Evolutionary conservation across 2,329 filamentous ascomycete species (phyloP).

Genomic region (Zymoseptoria ardabiliae): DNA sequence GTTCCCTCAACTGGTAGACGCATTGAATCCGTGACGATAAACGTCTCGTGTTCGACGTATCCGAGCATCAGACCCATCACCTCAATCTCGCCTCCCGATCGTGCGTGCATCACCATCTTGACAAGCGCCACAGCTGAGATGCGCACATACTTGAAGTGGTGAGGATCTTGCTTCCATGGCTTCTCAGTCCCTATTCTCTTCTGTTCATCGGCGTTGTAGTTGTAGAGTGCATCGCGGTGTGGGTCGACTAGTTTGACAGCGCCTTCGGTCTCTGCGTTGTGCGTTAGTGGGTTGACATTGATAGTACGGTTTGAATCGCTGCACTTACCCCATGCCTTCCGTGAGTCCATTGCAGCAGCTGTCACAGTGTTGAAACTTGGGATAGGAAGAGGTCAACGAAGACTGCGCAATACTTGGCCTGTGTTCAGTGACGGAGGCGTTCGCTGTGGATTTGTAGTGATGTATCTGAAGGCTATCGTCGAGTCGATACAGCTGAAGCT

Average conservation of each 20-base stretch:
- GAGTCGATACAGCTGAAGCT: not conserved
- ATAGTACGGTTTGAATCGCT: slow-evolving; percentile 1
- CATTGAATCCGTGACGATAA: slow-evolving; percentile 92
- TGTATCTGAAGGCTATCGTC: not conserved
- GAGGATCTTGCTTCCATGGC: slow-evolving; percentile 69
- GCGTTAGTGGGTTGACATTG: slow-evolving; percentile 1
- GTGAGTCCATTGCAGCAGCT: slow-evolving; percentile 32
- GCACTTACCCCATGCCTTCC: slow-evolving; percentile 54
- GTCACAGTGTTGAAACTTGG: not conserved
- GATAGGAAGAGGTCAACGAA: not conserved
- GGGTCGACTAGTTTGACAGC: slow-evolving; percentile 73
- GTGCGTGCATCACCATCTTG: slow-evolving; percentile 99
- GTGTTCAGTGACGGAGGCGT: not conserved
- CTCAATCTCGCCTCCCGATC: slow-evolving; percentile 86
- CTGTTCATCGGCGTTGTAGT: slow-evolving; percentile 64
- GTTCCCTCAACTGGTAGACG: slow-evolving; percentile 92
- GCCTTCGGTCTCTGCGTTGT: slow-evolving; percentile 71
- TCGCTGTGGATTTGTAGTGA: not conserved
- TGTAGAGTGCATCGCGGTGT: slow-evolving; percentile 83
- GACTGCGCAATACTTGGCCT: slow-evolving; percentile 16
- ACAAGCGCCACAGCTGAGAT: slow-evolving; percentile 89
- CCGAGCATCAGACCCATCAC: slow-evolving; percentile 98
- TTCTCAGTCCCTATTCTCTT: slow-evolving; percentile 56
- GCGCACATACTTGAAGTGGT: slow-evolving; percentile 88
- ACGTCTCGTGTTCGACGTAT: slow-evolving; percentile 75